Conservation (phyloP, 2,329 filamentous ascomycete species). For the Curvularia verruculosa region DNA sequence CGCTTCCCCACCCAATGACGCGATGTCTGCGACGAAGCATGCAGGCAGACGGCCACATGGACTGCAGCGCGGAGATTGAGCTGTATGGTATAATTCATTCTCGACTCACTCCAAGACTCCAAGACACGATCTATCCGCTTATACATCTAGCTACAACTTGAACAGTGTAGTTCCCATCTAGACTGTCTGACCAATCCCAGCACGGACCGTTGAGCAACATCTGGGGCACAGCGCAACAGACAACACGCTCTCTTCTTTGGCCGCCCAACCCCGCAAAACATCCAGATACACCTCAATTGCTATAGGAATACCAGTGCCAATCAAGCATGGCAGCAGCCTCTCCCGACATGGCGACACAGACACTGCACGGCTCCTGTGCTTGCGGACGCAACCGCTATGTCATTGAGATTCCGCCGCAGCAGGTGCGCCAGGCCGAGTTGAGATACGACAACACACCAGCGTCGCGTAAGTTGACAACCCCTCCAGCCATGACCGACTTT, state of each 20-base stretch:
- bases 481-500: neutral
- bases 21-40: slow-evolving; percentile 4
- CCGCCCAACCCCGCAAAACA: slow-evolving; percentile 12
- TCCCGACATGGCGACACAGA: slow-evolving; percentile 47
- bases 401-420: slow-evolving; percentile 69
- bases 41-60: neutral
- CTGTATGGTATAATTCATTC: neutral
- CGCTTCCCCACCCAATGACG: slow-evolving; percentile 18
- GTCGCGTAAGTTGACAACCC: slow-evolving; percentile 68
- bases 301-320: neutral
- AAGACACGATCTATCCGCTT: neutral
- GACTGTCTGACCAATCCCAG: slow-evolving; percentile 15
- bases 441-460: slow-evolving; percentile 70
- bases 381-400: slow-evolving; percentile 87
- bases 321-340: neutral
- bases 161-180: slow-evolving; percentile 7
- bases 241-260: slow-evolving; percentile 16
- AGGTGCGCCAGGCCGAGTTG: slow-evolving; percentile 66
- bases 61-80: neutral
- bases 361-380: slow-evolving; percentile 77
- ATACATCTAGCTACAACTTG: neutral
- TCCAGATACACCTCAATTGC: slow-evolving; percentile 13
- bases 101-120: neutral
- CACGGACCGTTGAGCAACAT: slow-evolving; percentile 12
- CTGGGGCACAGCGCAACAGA: slow-evolving; percentile 13